These are phyloP conservation scores for Xylariales sp. DNA, from an alignment of 2,329 filamentous ascomycete species.

Conservation along the genomic window DNA sequence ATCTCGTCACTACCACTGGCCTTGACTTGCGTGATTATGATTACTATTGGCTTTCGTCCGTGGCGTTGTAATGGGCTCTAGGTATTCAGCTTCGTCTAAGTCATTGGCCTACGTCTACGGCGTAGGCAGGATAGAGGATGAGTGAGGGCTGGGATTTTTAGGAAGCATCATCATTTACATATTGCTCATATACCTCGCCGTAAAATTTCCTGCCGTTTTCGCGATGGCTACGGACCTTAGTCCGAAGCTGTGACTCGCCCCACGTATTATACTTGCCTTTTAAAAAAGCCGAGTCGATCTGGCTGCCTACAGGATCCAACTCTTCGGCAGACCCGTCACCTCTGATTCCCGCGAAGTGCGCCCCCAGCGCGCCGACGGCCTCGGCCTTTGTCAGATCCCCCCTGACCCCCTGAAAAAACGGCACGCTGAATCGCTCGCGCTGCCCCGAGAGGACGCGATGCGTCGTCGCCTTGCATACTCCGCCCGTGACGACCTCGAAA, in stretches of 20 bases:
- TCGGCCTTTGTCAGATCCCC: slow-evolving; percentile 58
- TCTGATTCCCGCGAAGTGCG: slow-evolving; percentile 51
- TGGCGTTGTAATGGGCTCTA: no score
- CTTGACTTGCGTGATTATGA: background rate
- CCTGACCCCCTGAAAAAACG: slow-evolving; percentile 63
- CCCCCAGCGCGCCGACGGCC: slow-evolving; percentile 53
- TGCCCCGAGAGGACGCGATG: slow-evolving; percentile 55
- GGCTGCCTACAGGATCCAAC: slow-evolving; percentile 37
- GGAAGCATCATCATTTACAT: slow-evolving; percentile 54
- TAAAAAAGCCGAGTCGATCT: slow-evolving; percentile 62
- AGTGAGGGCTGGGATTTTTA: background rate
- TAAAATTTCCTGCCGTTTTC: slow-evolving; percentile 62
- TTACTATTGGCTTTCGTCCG: no score
- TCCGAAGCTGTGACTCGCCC: slow-evolving; percentile 66
- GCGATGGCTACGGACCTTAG: slow-evolving; percentile 64
- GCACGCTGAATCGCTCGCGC: slow-evolving; percentile 56
- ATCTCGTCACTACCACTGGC: background rate
- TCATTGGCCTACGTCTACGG: background rate
- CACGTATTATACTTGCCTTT: slow-evolving; percentile 63
- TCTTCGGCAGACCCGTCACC: slow-evolving; percentile 51
- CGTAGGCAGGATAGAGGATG: background rate
- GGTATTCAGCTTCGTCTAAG: no score
- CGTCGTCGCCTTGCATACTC: slow-evolving; percentile 64
- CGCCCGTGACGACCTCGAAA: slow-evolving; percentile 67
- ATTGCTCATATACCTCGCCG: slow-evolving; percentile 59